Base-by-base conservation (phyloP, 2,329 filamentous ascomycete species). In the Arachnomyces sp. region DNA sequence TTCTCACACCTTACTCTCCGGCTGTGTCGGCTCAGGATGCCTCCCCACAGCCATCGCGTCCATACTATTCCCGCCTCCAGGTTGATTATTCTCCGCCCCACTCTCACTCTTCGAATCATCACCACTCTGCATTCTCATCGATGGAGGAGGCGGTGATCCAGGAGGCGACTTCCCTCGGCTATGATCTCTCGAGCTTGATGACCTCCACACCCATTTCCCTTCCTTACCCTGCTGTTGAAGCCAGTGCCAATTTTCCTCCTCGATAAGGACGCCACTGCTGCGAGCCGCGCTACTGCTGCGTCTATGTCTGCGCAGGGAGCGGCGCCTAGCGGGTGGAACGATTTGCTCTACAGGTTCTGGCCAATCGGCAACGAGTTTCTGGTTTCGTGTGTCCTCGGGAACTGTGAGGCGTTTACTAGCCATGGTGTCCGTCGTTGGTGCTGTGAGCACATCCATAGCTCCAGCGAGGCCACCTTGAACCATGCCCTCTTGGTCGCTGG, bases 161-260 rank as follows among this genome's bases (percentile, higher is more conserved):
- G 21, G 21, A 25, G 21, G 21, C 9, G 21, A 25, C 39, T 32
- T 36, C 30, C 39, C 28, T 15, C 21, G 31, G 35, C 30, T 43
- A 35, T 45, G 15, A 28, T 39, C 43, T 28, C 42, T 46, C 13
- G 44, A 44, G 7, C 41, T 41, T 7, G 40, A 38, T 3, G 44
- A 43, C 15, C 44, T 34, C 45, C 47, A 48, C 14, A 41, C 34
- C 44, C 45, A 53, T 36, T 51, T 52, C 11, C 51, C 52, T 30
- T 52, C 39, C 21, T 38, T 45, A 2, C 46, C 50, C 13, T 40
- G 42, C 33, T 53, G 42, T 28, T 51, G 50, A 31, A 55, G 32
- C 52, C 52, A 53, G 16, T 44, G 44, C 28, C 43, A 46, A 38
- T 55, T 51, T 37, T 54, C 52, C 39, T 55, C 51, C 43, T 55